phyloP scores from a whole-genome alignment of 441 rosid species.

The Mallotus repandus region DNA sequence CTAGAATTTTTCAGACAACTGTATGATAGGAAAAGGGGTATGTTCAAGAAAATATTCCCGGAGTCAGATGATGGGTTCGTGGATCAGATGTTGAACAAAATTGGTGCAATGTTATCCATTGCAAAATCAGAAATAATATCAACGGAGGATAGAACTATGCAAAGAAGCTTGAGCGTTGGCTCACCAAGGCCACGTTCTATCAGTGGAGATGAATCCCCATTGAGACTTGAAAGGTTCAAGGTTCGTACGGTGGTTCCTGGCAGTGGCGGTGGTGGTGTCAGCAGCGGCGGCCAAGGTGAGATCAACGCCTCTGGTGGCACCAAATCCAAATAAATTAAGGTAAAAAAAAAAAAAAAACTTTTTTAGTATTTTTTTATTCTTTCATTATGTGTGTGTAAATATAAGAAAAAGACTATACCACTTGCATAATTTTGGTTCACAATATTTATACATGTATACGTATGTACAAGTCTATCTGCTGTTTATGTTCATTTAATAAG shows the following conservation, averaged over 20 bases:
- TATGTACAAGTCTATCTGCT: too few relatives aligned
- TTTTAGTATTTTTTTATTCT: background rate
- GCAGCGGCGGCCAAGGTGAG: slow-evolving; percentile 14
- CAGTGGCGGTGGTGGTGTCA: background rate
- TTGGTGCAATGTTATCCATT: slow-evolving; percentile 2
- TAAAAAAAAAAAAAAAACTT: background rate
- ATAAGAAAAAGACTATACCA: too few relatives aligned
- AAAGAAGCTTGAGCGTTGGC: slow-evolving; percentile 40
- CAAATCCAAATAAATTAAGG: slow-evolving; percentile 10
- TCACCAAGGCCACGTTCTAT: slow-evolving; percentile 16
- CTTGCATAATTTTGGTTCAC: too few relatives aligned
- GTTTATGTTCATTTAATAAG: too few relatives aligned
- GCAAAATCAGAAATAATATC: background rate
- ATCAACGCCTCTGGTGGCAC: slow-evolving; percentile 1
- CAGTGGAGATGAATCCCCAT: slow-evolving; percentile 14
- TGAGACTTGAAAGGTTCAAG: slow-evolving; percentile 38
- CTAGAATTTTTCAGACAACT: slow-evolving; percentile 31
- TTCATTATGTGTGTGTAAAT: too few relatives aligned
- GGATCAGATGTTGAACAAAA: slow-evolving; percentile 21
- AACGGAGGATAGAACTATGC: slow-evolving; percentile 11
- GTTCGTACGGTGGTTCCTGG: slow-evolving; percentile 24
- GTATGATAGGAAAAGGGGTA: slow-evolving; percentile 24
- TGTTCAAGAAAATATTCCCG: slow-evolving; percentile 32
- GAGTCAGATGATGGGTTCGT: slow-evolving; percentile 18
- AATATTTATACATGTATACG: too few relatives aligned